phyloP scores from a whole-genome alignment of 1,139 yeast species.

The Taphrina pruni region DNA sequence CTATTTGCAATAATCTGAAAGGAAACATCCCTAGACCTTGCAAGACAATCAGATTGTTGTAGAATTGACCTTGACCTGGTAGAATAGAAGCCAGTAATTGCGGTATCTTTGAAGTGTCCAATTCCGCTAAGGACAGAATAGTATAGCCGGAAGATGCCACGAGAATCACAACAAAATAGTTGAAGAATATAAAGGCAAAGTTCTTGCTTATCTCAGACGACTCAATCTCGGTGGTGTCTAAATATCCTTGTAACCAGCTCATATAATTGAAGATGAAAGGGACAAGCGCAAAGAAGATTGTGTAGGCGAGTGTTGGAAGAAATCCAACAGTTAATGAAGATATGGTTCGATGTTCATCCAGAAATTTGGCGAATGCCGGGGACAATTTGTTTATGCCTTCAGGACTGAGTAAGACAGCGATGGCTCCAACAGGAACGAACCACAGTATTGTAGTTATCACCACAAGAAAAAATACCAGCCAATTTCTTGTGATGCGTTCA shows the following conservation, averaged over 20 bases:
- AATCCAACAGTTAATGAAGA: slow-evolving; percentile 76
- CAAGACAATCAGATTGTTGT: slow-evolving; percentile 77
- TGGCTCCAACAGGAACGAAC: slow-evolving; percentile 73
- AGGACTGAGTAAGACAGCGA: slow-evolving; percentile 73
- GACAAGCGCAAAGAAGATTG: slow-evolving; percentile 70
- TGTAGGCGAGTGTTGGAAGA: slow-evolving; percentile 75
- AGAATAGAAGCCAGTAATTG: slow-evolving; percentile 75
- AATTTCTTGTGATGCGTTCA: slow-evolving; percentile 64
- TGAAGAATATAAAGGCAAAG: slow-evolving; percentile 69
- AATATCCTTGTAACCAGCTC: slow-evolving; percentile 72
- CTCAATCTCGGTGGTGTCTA: slow-evolving; percentile 82
- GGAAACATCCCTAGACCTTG: slow-evolving; percentile 93
- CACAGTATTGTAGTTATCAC: slow-evolving; percentile 68
- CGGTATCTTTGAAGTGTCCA: slow-evolving; percentile 78
- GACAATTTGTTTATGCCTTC: slow-evolving; percentile 71
- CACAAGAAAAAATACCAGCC: slow-evolving; percentile 67
- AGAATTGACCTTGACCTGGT: slow-evolving; percentile 72
- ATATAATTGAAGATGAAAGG: slow-evolving; percentile 79
- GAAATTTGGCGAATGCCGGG: slow-evolving; percentile 72
- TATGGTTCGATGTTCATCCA: slow-evolving; percentile 63
- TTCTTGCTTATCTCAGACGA: slow-evolving; percentile 78
- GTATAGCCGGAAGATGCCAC: slow-evolving; percentile 76
- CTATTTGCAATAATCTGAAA: slow-evolving; percentile 69
- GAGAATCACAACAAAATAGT: slow-evolving; percentile 81
- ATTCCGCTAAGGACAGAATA: slow-evolving; percentile 66